A percentile compares a stretch with the other conserved stretches of the same genome.
These are phyloP conservation scores for Mycocentrospora acerina DNA, from an alignment of 2,329 filamentous ascomycete species.

Conservation along the genomic window DNA sequence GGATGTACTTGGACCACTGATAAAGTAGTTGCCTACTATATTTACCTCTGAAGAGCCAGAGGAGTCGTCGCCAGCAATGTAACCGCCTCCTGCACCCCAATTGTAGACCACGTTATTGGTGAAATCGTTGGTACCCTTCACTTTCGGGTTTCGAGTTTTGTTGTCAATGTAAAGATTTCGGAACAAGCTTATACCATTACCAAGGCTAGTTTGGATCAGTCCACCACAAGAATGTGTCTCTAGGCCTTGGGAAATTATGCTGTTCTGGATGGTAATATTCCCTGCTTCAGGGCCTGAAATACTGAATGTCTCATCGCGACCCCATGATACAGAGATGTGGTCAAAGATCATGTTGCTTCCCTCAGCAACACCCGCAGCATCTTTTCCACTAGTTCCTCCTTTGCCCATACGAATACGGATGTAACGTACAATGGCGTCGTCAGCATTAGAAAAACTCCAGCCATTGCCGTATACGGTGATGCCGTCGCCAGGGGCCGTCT, in stretches of 20 bases:
- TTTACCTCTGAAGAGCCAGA: conserved; percentile 52
- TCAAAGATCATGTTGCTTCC: conserved; percentile 59
- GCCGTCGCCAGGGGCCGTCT: conserved; percentile 53
- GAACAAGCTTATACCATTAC: conserved; percentile 52
- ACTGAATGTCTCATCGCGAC: conserved; percentile 58
- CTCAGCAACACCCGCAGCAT: conserved; percentile 56
- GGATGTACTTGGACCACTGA: conserved; percentile 54
- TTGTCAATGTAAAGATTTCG: conserved; percentile 60
- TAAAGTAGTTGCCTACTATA: conserved; percentile 60
- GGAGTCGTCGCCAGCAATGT: conserved; percentile 55
- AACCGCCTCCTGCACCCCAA: conserved; percentile 57
- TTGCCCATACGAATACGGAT: conserved; percentile 58
- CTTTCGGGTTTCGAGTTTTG: conserved; percentile 59
- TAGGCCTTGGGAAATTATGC: conserved; percentile 57
- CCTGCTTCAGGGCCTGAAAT: conserved; percentile 49
- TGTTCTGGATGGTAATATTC: conserved; percentile 56
- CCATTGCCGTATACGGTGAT: conserved; percentile 59
- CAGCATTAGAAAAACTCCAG: conserved; percentile 54
- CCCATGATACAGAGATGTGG: conserved; percentile 57
- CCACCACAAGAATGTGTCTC: conserved; percentile 57
- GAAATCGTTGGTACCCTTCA: conserved; percentile 60
- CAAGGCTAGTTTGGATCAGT: conserved; percentile 52
- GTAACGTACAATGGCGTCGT: conserved; percentile 58
- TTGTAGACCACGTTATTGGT: conserved; percentile 57
- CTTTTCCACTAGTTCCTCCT: conserved; percentile 54